Percentiles rank a stretch among this genome's conserved stretches.
Evolutionary conservation across 768 basidiomycete genomes (phyloP).

Genomic region (Arthromyces matolae): DNA sequence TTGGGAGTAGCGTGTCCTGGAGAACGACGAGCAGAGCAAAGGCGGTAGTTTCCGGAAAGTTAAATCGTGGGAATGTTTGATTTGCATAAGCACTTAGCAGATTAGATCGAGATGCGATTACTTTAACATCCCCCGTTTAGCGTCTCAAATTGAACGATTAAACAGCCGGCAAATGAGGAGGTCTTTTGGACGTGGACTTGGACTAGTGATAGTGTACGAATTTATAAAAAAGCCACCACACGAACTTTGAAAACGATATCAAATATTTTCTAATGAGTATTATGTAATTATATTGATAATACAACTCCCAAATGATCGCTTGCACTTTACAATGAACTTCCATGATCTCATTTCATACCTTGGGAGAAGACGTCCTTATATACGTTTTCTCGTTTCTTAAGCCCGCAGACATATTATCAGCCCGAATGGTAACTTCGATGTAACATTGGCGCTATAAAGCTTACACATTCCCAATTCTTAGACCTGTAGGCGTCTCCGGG

Average conservation of each 20-base stretch:
- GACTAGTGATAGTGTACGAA: too few species aligned
- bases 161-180: too few species aligned
- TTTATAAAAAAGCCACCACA: too few species aligned
- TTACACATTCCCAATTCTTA: constrained; percentile 18
- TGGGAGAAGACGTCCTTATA: constrained; percentile 30
- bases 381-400: constrained; percentile 29
- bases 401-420: constrained; percentile 36
- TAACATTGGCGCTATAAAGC: neutral
- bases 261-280: too few species aligned
- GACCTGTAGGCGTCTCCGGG: constrained; percentile 48
- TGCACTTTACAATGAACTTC: too few species aligned
- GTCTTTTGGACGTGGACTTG: too few species aligned
- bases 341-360: constrained; percentile 3
- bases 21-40: constrained; percentile 3
- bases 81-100: neutral
- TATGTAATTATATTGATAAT: too few species aligned
- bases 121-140: too few species aligned
- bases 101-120: neutral
- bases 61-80: constrained; percentile 8
- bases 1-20: neutral
- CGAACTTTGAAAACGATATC: too few species aligned
- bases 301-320: too few species aligned
- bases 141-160: too few species aligned
- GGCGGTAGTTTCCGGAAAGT: constrained; percentile 15
- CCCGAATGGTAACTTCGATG: constrained; percentile 41